phyloP scores from a whole-genome alignment of 1,284 basidiomycete genomes.

The Cryptococcus hybrid region DNA sequence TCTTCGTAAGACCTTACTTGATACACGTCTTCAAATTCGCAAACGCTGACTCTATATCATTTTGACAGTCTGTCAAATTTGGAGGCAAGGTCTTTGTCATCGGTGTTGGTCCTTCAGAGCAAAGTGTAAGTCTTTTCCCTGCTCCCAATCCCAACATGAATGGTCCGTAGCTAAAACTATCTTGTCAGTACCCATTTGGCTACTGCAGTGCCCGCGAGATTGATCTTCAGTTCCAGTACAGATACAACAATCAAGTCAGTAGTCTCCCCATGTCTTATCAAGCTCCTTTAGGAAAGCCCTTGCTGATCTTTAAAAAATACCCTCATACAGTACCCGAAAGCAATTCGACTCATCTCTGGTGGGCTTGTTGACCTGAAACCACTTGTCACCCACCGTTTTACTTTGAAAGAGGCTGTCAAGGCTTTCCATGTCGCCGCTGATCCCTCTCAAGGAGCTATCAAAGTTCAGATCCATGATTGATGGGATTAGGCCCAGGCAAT shows the following conservation, averaged over 20 bases:
- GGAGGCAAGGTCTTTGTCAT: conserved; percentile 56
- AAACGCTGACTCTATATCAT: neutral
- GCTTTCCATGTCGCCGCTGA: conserved; percentile 65
- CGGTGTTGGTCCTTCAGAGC: conserved; percentile 54
- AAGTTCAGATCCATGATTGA: conserved; percentile 49
- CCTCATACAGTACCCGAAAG: conserved; percentile 62
- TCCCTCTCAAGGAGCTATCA: conserved; percentile 48
- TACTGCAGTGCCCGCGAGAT: conserved; percentile 56
- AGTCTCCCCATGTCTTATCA: neutral
- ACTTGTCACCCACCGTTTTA: conserved; percentile 80
- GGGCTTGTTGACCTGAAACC: conserved; percentile 65
- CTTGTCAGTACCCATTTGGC: conserved; percentile 52
- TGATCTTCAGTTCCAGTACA: conserved; percentile 55
- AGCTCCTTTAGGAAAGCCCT: neutral
- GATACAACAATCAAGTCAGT: conserved; percentile 50
- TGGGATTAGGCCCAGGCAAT: no score
- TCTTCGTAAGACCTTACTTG: conserved; percentile 55
- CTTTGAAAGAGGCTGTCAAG: conserved; percentile 67
- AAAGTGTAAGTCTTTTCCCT: conserved; percentile 30
- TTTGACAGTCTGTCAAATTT: conserved; percentile 48
- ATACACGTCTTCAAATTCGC: neutral
- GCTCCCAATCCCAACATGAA: neutral
- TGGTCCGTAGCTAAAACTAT: neutral
- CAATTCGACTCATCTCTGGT: conserved; percentile 67
- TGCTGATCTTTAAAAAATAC: conserved; percentile 6